phyloP scores from a whole-genome alignment of 2,329 filamentous ascomycete species.

The Pseudofabraea citricarpa region DNA sequence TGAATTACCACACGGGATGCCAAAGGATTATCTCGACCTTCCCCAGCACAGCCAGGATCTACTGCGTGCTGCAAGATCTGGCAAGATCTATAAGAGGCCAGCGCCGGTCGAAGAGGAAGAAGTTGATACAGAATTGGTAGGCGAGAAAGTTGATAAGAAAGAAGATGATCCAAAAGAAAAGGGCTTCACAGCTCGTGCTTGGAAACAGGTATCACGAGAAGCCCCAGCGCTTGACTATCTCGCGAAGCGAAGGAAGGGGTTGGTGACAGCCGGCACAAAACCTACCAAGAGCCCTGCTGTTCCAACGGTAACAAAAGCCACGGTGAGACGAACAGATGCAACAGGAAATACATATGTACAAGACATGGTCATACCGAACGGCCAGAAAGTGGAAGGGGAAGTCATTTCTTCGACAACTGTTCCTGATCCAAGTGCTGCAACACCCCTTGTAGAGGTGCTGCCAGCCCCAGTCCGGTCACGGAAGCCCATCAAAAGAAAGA shows the following conservation, averaged over 20 bases:
- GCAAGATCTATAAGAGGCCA: constrained; percentile 69
- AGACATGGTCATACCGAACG: constrained; percentile 76
- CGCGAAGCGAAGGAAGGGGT: constrained; percentile 57
- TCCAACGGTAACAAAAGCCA: constrained; percentile 69
- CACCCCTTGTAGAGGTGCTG: constrained; percentile 31
- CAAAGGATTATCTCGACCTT: constrained; percentile 75
- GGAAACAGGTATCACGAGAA: constrained; percentile 59
- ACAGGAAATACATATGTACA: constrained; percentile 79
- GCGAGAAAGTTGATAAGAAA: constrained; percentile 54
- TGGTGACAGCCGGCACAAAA: constrained; percentile 51
- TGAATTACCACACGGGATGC: constrained; percentile 77
- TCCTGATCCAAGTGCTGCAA: constrained; percentile 51
- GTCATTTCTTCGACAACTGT: constrained; percentile 62
- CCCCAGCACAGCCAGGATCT: constrained; percentile 77
- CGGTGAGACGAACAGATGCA: constrained; percentile 72
- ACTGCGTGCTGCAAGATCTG: constrained; percentile 74
- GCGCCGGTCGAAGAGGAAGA: constrained; percentile 58
- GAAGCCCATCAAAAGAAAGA: constrained; percentile 65
- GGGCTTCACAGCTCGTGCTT: constrained; percentile 52
- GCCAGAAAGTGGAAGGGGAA: constrained; percentile 76
- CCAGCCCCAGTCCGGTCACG: constrained; percentile 50
- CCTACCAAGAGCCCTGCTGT: constrained; percentile 37
- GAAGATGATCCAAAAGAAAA: constrained; percentile 44
- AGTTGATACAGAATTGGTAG: constrained; percentile 39
- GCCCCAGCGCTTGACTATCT: constrained; percentile 47